These are phyloP conservation scores for Auricularia auricula-judae DNA, from an alignment of 768 basidiomycete species.

Conservation along the genomic window DNA sequence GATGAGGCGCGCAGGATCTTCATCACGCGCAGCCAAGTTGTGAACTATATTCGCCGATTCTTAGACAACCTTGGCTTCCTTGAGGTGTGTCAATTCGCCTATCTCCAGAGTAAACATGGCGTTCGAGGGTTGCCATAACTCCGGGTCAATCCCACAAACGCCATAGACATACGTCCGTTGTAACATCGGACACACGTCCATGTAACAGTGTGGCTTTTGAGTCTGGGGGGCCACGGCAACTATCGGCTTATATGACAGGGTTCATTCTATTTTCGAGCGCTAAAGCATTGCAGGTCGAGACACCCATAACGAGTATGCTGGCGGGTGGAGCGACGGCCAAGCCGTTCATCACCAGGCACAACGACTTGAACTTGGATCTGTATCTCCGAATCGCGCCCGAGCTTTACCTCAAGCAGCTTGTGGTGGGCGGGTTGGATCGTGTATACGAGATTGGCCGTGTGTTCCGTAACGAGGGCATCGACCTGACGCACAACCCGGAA, in stretches of 20 bases:
- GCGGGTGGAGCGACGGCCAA: conserved; percentile 98
- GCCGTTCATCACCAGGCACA: conserved; percentile 98
- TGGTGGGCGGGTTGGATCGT: conserved; percentile 93
- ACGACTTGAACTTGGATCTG: conserved; percentile 91
- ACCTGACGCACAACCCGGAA: conserved; percentile 98
- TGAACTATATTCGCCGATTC: conserved; percentile 90
- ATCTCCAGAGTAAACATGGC: no score
- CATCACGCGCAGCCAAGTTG: conserved; percentile 75
- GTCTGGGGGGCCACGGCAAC: no score
- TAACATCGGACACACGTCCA: no score
- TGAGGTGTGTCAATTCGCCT: conserved; percentile 30
- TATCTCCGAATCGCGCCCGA: conserved; percentile 97
- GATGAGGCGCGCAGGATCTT: conserved; percentile 83
- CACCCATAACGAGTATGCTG: conserved; percentile 92
- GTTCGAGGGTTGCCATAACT: no score
- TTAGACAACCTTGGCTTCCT: conserved; percentile 88
- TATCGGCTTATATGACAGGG: no score
- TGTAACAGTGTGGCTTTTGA: no score
- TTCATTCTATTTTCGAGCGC: no score
- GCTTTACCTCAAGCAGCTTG: conserved; percentile 93
- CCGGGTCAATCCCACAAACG: no score
- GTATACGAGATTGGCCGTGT: conserved; percentile 98
- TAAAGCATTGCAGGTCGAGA: conserved; percentile 50
- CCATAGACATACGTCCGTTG: no score
- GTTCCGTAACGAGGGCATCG: conserved; percentile 97